Evolutionary conservation across 2,329 filamentous ascomycete genomes (phyloP).

Genomic region (Chaetomium sp.): DNA sequence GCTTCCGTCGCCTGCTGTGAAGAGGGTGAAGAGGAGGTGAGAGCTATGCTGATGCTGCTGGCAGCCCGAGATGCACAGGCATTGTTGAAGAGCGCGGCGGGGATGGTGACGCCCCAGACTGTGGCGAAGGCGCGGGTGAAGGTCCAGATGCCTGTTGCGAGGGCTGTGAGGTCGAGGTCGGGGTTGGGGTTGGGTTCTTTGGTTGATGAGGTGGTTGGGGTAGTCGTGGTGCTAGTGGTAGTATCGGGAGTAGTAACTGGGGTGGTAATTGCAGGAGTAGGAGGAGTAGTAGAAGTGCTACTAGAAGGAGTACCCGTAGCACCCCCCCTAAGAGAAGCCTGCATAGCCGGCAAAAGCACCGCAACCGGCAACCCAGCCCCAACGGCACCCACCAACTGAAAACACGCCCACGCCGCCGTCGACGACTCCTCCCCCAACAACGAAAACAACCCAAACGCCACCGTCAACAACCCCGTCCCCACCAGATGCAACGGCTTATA

Average conservation of each 20-base stretch:
- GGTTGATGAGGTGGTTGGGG: no score
- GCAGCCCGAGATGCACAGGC: background rate
- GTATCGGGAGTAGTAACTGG: no score
- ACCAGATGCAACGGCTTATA: slow-evolving; percentile 22
- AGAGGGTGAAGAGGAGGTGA: background rate
- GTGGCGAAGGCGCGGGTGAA: slow-evolving; percentile 41
- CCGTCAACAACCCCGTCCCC: slow-evolving; percentile 1
- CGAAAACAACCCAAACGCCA: background rate
- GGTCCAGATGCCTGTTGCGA: slow-evolving; percentile 33
- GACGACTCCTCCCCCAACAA: slow-evolving; percentile 25
- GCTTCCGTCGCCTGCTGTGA: background rate
- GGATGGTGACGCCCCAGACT: slow-evolving; percentile 41
- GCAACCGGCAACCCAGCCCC: slow-evolving; percentile 38
- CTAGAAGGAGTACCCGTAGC: no score
- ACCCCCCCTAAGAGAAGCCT: slow-evolving; percentile 31
- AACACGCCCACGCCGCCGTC: slow-evolving; percentile 33
- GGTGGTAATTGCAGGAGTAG: no score
- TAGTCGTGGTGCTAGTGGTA: no score
- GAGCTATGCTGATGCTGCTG: no score
- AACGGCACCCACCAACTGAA: slow-evolving; percentile 34
- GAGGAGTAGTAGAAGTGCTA: no score
- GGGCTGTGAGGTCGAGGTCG: slow-evolving; percentile 25
- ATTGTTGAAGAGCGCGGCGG: slow-evolving; percentile 33
- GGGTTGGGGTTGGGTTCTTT: no score
- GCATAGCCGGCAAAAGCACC: slow-evolving; percentile 36